Conservation (phyloP, 129 eudicot genomes). For the sunflower (Helianthus annuus) region HanXRQr2.0-SUNRISE NC_035449.2:96876277-96876776, state of each 20-base stretch:
- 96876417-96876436: neutral
- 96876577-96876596: no score
- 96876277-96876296: slow-evolving; percentile 23
- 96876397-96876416: slow-evolving; percentile 20
- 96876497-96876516: slow-evolving; percentile 84
- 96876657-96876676: no score
- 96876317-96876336: slow-evolving; percentile 74
- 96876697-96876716: no score
- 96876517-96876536: slow-evolving; percentile 93
- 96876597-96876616: no score
- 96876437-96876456: slow-evolving; percentile 7
- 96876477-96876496: neutral
- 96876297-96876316: slow-evolving; percentile 69
- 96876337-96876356: slow-evolving; percentile 80
- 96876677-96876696: no score
- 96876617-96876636: no score
- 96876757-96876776: no score
- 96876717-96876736: no score
- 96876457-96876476: neutral
- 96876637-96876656: no score
- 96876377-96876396: slow-evolving; percentile 32
- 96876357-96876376: slow-evolving; percentile 91
- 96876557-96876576: no score
- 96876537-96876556: slow-evolving; percentile 57
- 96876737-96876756: no score